Percentiles rank a stretch among this genome's conserved stretches.
Evolutionary conservation across 148 eudicot genomes (phyloP).

Genomic region (Fagopyrum tataricum): DNA sequence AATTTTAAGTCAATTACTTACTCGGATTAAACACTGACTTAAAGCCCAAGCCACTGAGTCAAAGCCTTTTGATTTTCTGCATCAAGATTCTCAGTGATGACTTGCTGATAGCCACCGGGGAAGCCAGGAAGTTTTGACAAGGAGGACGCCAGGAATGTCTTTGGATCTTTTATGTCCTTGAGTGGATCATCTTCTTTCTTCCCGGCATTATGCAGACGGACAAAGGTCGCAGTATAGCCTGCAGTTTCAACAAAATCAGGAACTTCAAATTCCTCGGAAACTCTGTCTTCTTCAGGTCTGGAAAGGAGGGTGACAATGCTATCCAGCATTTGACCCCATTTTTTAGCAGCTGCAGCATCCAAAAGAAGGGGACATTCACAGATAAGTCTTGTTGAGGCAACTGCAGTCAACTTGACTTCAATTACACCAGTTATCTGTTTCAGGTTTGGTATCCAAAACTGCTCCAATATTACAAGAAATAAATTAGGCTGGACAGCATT

Average conservation of each 20-base stretch:
- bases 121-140: conserved; percentile 49
- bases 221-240: conserved; percentile 75
- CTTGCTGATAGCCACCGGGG: conserved; percentile 50
- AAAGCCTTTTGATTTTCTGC: conserved; percentile 70
- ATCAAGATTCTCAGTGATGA: conserved; percentile 64
- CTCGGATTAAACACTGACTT: conserved; percentile 36
- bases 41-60: conserved; percentile 53
- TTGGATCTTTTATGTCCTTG: conserved; percentile 74
- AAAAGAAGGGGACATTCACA: conserved; percentile 60
- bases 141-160: conserved; percentile 59
- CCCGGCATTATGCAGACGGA: conserved; percentile 69
- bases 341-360: conserved; percentile 46
- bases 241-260: conserved; percentile 74
- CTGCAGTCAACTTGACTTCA: conserved; percentile 78
- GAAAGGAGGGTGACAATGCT: conserved; percentile 84
- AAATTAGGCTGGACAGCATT: conserved; percentile 58
- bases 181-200: conserved; percentile 87
- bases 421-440: conserved; percentile 68
- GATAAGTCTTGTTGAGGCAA: conserved; percentile 77
- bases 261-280: conserved; percentile 77
- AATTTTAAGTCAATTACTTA: conserved; percentile 16
- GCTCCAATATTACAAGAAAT: conserved; percentile 60
- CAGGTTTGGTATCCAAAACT: conserved; percentile 84
- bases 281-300: conserved; percentile 80
- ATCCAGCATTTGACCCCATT: conserved; percentile 89